Base-by-base conservation (phyloP, 768 basidiomycete genomes). In the Suillus tomentosus region DNA sequence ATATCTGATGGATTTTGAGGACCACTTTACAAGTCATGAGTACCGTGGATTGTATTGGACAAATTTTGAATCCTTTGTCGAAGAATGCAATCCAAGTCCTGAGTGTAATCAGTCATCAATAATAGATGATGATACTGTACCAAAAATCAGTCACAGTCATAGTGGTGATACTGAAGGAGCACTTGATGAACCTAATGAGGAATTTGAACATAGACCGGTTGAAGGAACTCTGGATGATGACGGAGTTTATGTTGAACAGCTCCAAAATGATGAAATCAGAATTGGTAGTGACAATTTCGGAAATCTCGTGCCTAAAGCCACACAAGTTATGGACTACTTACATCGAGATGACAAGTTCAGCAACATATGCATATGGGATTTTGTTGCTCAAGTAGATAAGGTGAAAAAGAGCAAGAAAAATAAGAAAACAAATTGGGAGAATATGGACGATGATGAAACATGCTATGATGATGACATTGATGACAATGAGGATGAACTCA, bases 311-410 rank as follows among this genome's bases (percentile, higher is more conserved):
- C 59, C 65, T 0, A 62, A 65, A 42, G 57, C 65, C 0, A 53
- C 37, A 27, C 75, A 76, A 51, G 45, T 73, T 1, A 47, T 59
- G 8, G 76, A 78, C 57, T 79, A 79, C 43, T 61, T 70, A 19
- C 59, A 57, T 2, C 64, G 72, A 27, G 68, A 64, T 8, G n/a
- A 60, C 1, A 43, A 43, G 3, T 62, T 48, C 11, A 78, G 1
- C 3, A 17, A 69, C 2, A n/a, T 72, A 3, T 70, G 47, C 63
- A 36, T 75, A 0, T 79, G 74, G 75, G 79, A 79, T 27, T 76
- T 65, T 57, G 65, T 75, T 0, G 45, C 71, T 0, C 65, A 63
- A 1, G 51, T 71, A 1, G 67, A 76, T 3, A 74, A 76, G 60
- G 53, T 69, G 3, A 47, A 45, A 7, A 71, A 63, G 27, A n/a